phyloP scores from a whole-genome alignment of 2,329 filamentous ascomycete genomes.

The Hypoxylon sp. region DNA sequence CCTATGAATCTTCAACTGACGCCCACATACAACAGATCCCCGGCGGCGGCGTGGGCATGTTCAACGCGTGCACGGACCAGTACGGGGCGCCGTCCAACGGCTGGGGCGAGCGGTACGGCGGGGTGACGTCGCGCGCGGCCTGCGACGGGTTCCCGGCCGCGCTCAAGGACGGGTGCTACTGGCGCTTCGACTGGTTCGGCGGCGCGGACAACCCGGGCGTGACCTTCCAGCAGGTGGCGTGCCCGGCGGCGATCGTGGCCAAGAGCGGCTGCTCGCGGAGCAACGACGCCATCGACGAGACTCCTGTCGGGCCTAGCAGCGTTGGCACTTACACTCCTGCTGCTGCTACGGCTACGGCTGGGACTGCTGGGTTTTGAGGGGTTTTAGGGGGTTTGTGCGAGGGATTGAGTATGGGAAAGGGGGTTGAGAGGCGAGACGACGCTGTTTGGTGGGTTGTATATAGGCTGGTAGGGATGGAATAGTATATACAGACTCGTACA shows the following conservation, averaged over 20 bases:
- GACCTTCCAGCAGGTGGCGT: slow-evolving; percentile 67
- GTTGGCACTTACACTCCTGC: background rate
- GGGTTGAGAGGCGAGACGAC: background rate
- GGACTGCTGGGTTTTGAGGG: no score
- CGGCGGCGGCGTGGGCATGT: slow-evolving; percentile 66
- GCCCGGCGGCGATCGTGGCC: slow-evolving; percentile 62
- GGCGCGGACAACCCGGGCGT: slow-evolving; percentile 69
- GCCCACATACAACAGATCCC: slow-evolving; percentile 55
- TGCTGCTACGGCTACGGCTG: background rate
- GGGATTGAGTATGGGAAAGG: background rate
- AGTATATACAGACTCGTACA: slow-evolving; percentile 23
- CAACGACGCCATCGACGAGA: slow-evolving; percentile 53
- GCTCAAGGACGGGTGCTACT: slow-evolving; percentile 70
- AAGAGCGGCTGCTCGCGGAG: slow-evolving; percentile 54
- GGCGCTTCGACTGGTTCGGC: slow-evolving; percentile 74
- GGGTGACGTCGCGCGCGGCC: slow-evolving; percentile 62
- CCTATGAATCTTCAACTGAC: background rate
- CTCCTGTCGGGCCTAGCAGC: slow-evolving; percentile 43
- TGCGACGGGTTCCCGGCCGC: slow-evolving; percentile 66
- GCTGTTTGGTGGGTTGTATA: slow-evolving; percentile 18
- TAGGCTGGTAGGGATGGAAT: slow-evolving; percentile 9
- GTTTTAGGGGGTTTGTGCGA: background rate
- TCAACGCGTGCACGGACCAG: slow-evolving; percentile 61
- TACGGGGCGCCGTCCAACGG: slow-evolving; percentile 61
- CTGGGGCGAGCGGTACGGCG: slow-evolving; percentile 71